Percentiles rank a stretch among this genome's conserved stretches.
Evolutionary conservation across 2,329 filamentous ascomycete genomes (phyloP).

Genomic region (Colletotrichum abscissum): DNA sequence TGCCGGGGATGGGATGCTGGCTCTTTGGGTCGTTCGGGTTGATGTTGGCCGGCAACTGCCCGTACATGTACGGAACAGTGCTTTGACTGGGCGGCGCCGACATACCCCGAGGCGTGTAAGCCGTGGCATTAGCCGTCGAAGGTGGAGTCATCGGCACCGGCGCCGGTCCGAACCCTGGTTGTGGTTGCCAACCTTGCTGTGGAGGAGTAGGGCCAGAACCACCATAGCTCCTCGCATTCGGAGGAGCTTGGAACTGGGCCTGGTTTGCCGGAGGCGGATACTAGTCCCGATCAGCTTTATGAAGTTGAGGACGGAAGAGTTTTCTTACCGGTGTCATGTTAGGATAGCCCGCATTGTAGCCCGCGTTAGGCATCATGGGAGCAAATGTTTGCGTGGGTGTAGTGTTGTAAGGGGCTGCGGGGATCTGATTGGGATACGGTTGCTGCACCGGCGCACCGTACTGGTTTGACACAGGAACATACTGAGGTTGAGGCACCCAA

Average conservation of each 20-base stretch:
- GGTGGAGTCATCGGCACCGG: constrained; percentile 42
- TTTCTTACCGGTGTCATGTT: constrained; percentile 57
- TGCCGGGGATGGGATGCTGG: constrained; percentile 87
- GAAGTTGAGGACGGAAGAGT: background rate
- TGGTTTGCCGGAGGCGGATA: constrained; percentile 39
- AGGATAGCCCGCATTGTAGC: constrained; percentile 57
- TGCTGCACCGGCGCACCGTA: constrained; percentile 53
- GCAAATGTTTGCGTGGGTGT: constrained; percentile 57
- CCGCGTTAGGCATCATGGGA: constrained; percentile 51
- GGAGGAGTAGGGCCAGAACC: constrained; percentile 45
- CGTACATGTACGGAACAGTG: constrained; percentile 77
- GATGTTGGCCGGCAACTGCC: constrained; percentile 78
- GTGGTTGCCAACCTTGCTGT: constrained; percentile 47
- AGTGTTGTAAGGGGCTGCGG: constrained; percentile 52
- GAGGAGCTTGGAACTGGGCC: constrained; percentile 25
- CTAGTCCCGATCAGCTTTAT: constrained; percentile 16
- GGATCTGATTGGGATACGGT: constrained; percentile 59
- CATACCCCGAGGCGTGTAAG: constrained; percentile 44
- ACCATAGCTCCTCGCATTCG: constrained; percentile 50
- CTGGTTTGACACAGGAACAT: constrained; percentile 57
- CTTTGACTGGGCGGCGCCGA: constrained; percentile 36
- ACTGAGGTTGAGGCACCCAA: constrained; percentile 68
- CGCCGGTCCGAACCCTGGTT: constrained; percentile 47
- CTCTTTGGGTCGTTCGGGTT: constrained; percentile 78
- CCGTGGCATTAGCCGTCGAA: constrained; percentile 38